Conservation (phyloP, 257 asterid species). For the Lavandula angustifolia region DNA sequence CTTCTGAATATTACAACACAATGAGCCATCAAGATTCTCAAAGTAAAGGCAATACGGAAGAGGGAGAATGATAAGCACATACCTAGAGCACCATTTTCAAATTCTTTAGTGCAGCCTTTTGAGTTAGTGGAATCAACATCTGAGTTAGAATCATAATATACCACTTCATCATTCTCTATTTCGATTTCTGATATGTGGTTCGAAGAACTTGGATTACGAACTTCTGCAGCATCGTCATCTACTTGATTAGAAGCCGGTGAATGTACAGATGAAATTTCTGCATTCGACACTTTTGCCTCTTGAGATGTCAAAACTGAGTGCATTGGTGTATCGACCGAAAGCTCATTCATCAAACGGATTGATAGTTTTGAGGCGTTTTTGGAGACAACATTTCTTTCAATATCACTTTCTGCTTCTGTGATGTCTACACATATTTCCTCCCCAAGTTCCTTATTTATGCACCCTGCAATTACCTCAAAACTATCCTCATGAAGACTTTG, state of each 20-base stretch:
- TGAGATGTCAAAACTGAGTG: conserved; percentile 40
- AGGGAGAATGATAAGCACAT: conserved; percentile 31
- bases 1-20: too few relatives aligned
- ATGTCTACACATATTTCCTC: conserved; percentile 36
- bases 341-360: conserved; percentile 35
- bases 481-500: conserved; percentile 55
- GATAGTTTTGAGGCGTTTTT: conserved; percentile 44
- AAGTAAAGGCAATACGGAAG: background rate
- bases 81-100: conserved; percentile 47
- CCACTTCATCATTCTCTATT: conserved; percentile 48
- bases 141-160: conserved; percentile 55
- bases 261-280: conserved; percentile 41
- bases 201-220: conserved; percentile 48
- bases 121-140: conserved; percentile 59
- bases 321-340: conserved; percentile 38
- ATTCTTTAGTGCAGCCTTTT: conserved; percentile 50
- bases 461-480: conserved; percentile 38
- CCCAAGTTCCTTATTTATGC: conserved; percentile 37
- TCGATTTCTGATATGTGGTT: conserved; percentile 58
- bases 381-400: conserved; percentile 45
- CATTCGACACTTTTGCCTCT: conserved; percentile 39
- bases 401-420: conserved; percentile 53
- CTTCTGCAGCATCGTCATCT: conserved; percentile 51
- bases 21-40: too few relatives aligned
- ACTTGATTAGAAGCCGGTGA: too few relatives aligned